Conservation (phyloP, 495 filamentous ascomycete species). For the Neurospora sp. region DNA sequence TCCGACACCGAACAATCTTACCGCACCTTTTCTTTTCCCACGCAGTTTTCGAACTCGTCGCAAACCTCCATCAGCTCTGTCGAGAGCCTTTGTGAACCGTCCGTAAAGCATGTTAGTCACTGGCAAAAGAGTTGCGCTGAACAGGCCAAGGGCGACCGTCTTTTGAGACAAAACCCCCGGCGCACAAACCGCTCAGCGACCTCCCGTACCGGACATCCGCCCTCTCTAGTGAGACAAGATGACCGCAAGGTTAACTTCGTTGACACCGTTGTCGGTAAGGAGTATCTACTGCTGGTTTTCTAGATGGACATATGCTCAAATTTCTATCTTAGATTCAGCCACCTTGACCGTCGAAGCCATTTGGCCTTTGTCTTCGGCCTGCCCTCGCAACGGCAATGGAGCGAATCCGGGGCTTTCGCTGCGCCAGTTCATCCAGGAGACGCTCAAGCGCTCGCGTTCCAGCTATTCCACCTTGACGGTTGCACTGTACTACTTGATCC, state of each 20-base stretch:
- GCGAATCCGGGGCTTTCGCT: slow-evolving; percentile 72
- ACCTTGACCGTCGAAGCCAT: slow-evolving; percentile 96
- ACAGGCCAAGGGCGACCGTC: slow-evolving; percentile 36
- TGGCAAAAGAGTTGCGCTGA: slow-evolving; percentile 16
- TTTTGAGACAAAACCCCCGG: slow-evolving; percentile 70
- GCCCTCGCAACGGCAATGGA: slow-evolving; percentile 45
- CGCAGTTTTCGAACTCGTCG: slow-evolving; percentile 12
- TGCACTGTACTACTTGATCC: slow-evolving; percentile 88
- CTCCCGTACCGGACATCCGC: slow-evolving; percentile 57
- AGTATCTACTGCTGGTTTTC: slow-evolving; percentile 7
- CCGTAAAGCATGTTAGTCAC: slow-evolving; percentile 14
- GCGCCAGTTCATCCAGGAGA: slow-evolving; percentile 94
- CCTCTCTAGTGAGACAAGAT: slow-evolving; percentile 75
- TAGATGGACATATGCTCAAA: slow-evolving; percentile 15
- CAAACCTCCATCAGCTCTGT: slow-evolving; percentile 22
- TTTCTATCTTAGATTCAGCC: slow-evolving; percentile 66
- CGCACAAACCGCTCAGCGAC: slow-evolving; percentile 50
- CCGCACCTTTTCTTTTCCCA: slow-evolving; percentile 17
- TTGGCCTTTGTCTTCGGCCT: slow-evolving; percentile 71
- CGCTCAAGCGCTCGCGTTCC: slow-evolving; percentile 82
- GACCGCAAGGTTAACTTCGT: slow-evolving; percentile 95
- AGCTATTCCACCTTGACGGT: slow-evolving; percentile 97
- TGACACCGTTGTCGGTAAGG: slow-evolving; percentile 97
- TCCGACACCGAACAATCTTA: slow-evolving; percentile 26
- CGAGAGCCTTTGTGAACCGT: slow-evolving; percentile 18